Evolutionary conservation across 139 green algal genomes (phyloP).

Genomic region (Chlamydomonas eustigma): DNA sequence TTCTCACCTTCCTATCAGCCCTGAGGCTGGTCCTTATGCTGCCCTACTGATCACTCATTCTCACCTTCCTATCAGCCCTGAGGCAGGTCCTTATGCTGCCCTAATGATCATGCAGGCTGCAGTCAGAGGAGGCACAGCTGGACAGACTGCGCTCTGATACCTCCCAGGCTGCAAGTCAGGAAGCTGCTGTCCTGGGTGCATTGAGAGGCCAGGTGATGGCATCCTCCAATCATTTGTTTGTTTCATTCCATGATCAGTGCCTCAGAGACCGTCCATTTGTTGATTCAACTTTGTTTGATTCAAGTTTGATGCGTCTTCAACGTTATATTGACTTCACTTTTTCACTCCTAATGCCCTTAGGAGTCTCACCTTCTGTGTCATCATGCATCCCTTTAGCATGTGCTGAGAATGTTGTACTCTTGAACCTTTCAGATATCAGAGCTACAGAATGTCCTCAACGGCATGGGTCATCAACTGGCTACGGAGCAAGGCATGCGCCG

Average conservation of each 20-base stretch:
- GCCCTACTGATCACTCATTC: too few relatives aligned
- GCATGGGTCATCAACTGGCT: constrained; percentile 14
- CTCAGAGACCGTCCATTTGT: not conserved
- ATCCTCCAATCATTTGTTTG: not conserved
- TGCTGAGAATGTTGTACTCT: too few relatives aligned
- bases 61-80: too few relatives aligned
- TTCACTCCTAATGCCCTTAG: not conserved
- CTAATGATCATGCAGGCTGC: too few relatives aligned
- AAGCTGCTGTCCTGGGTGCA: constrained; percentile 3
- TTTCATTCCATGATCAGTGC: not conserved
- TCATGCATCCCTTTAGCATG: too few relatives aligned
- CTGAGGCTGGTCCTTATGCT: too few relatives aligned
- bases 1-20: too few relatives aligned
- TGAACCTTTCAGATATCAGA: not conserved
- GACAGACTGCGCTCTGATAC: not conserved
- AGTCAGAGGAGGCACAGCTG: constrained; percentile 16
- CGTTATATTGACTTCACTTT: not conserved
- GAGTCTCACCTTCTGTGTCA: too few relatives aligned
- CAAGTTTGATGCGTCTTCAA: too few relatives aligned
- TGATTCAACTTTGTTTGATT: not conserved
- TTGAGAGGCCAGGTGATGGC: constrained; percentile 1
- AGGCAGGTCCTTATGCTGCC: too few relatives aligned
- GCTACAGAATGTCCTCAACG: not conserved
- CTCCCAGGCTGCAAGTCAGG: not conserved
- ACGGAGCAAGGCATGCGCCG: constrained; percentile 14